phyloP scores from a whole-genome alignment of 805 yeast species.

The Starmera caribaea region DNA sequence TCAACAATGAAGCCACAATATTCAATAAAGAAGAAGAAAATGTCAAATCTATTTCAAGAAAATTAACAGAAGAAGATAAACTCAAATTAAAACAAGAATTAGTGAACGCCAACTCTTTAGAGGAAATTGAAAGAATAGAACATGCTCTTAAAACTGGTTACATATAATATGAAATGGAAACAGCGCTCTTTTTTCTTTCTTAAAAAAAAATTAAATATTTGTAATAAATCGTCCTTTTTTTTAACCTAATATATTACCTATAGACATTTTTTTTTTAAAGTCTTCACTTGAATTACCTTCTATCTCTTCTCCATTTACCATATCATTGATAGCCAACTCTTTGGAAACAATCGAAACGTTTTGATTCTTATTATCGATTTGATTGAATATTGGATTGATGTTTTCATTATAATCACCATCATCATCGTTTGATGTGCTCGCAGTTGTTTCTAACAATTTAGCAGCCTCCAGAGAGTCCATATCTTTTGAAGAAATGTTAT shows the following conservation, averaged over 20 bases:
- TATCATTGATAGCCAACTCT: too few species aligned
- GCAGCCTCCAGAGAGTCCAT: too few species aligned
- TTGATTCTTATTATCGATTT: too few species aligned
- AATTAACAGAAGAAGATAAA: constrained; percentile 46
- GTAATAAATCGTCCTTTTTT: neutral
- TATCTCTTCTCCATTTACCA: too few species aligned
- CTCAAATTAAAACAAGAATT: constrained; percentile 41
- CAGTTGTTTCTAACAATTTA: too few species aligned
- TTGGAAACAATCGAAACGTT: too few species aligned
- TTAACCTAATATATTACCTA: constrained; percentile 1
- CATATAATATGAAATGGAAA: constrained; percentile 5
- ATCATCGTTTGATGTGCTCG: too few species aligned
- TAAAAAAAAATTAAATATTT: neutral
- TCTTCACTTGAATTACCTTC: neutral
- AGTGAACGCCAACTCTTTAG: constrained; percentile 54
- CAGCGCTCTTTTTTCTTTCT: too few species aligned
- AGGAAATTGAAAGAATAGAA: constrained; percentile 69
- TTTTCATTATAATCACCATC: too few species aligned
- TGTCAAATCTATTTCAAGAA: constrained; percentile 28
- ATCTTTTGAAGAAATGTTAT: too few species aligned
- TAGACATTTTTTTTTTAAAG: constrained; percentile 1
- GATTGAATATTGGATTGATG: too few species aligned
- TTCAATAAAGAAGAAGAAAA: constrained; percentile 23
- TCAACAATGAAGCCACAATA: neutral
- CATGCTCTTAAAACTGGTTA: constrained; percentile 34